A percentile compares a stretch with the other conserved stretches of the same genome.
Evolutionary conservation across 1,139 yeast species (phyloP).

Genomic region (Kurtzmaniella quercitrusa): DNA sequence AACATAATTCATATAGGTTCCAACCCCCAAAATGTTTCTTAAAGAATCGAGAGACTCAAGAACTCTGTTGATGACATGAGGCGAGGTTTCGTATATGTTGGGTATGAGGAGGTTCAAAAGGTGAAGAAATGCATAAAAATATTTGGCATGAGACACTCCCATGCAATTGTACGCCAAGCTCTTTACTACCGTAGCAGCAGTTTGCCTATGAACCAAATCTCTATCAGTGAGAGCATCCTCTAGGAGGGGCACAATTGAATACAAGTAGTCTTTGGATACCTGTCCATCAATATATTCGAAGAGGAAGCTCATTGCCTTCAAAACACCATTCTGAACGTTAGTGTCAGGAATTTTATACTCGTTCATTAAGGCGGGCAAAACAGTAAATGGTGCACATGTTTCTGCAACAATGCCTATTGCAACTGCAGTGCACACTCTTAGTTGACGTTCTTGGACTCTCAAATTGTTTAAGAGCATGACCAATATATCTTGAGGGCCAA

Average conservation of each 20-base stretch:
- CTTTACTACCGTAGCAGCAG: constrained; percentile 84
- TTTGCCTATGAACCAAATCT: constrained; percentile 91
- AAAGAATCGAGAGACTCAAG: constrained; percentile 78
- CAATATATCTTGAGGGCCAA: constrained; percentile 94
- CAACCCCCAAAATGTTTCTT: constrained; percentile 71
- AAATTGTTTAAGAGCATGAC: constrained; percentile 81
- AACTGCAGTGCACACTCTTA: constrained; percentile 95
- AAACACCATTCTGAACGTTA: constrained; percentile 92
- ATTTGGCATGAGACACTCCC: constrained; percentile 74
- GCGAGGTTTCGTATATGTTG: constrained; percentile 87
- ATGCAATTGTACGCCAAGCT: constrained; percentile 78
- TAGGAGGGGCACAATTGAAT: constrained; percentile 72
- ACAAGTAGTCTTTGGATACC: constrained; percentile 76
- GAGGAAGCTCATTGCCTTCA: constrained; percentile 88
- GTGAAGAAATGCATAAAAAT: constrained; percentile 58
- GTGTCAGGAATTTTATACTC: constrained; percentile 91
- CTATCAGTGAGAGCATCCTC: constrained; percentile 92
- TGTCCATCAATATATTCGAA: constrained; percentile 84
- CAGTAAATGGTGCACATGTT: constrained; percentile 89
- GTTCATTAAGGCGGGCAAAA: constrained; percentile 94
- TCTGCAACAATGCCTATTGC: constrained; percentile 98
- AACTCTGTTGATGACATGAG: constrained; percentile 84
- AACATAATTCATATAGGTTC: constrained; percentile 67
- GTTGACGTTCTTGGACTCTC: constrained; percentile 91
- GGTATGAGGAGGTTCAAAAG: constrained; percentile 74